These are phyloP conservation scores for Secale cereale DNA, from an alignment of 176 grass and related monocot genomes.

Conservation along the genomic window DNA sequence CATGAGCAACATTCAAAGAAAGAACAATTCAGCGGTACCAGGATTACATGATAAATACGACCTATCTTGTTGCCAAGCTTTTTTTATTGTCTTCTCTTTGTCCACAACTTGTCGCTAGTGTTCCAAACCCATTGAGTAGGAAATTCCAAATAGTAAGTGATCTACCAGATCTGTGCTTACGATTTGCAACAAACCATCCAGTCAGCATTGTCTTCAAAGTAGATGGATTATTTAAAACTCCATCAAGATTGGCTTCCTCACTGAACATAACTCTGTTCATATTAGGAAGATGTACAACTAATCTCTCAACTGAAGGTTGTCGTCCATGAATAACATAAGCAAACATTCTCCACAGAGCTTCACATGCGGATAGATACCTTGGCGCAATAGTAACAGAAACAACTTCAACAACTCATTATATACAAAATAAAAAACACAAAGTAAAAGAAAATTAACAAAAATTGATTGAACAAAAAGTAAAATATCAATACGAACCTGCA, in stretches of 20 bases:
- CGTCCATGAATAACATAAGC: not conserved
- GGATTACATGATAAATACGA: not conserved
- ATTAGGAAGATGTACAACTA: not conserved
- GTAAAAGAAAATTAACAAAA: too few relatives aligned
- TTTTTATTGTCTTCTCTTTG: too few relatives aligned
- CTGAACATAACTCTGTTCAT: not conserved
- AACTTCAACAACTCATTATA: too few relatives aligned
- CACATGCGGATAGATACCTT: not conserved
- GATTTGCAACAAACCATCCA: not conserved
- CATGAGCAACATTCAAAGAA: too few relatives aligned
- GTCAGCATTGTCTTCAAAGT: not conserved
- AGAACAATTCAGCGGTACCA: not conserved
- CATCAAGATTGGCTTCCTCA: not conserved
- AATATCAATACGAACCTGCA: too few relatives aligned
- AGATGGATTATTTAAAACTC: not conserved
- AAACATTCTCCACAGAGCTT: not conserved
- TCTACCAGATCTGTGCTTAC: too few relatives aligned
- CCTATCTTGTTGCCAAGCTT: not conserved
- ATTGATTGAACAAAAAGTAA: too few relatives aligned
- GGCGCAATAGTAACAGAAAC: too few relatives aligned
- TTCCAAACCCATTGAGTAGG: not conserved
- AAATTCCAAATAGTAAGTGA: not conserved
- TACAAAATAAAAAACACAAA: not conserved
- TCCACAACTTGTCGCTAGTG: too few relatives aligned
- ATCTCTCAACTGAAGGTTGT: not conserved